Percentiles rank a stretch among this genome's conserved stretches.
phyloP scores from a whole-genome alignment of 108 stramenopile species.

The Cylindrotheca closterium region DNA sequence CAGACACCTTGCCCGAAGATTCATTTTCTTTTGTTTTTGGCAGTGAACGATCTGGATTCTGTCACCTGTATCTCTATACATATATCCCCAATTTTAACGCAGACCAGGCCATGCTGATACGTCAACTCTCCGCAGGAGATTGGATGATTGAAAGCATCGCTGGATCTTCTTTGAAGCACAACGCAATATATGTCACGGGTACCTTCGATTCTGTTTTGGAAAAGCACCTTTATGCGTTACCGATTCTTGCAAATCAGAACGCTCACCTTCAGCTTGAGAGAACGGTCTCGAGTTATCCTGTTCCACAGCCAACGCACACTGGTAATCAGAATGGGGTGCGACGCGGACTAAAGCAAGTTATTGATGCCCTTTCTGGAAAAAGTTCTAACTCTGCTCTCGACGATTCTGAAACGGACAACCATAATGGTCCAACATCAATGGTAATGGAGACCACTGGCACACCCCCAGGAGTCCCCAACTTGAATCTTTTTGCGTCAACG shows the following conservation, averaged over 20 bases:
- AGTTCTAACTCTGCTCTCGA: conserved; percentile 5
- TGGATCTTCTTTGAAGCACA: conserved; percentile 63
- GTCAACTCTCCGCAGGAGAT: conserved; percentile 59
- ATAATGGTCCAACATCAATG: conserved; percentile 8
- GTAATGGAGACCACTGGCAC: not conserved
- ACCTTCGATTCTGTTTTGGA: conserved; percentile 81
- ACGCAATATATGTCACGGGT: conserved; percentile 82
- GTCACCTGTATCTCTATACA: conserved; percentile 86
- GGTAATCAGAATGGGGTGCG: conserved; percentile 59
- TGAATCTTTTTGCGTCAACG: not conserved
- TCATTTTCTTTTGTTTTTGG: conserved; percentile 84
- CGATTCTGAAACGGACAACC: not conserved
- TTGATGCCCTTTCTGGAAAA: conserved; percentile 46
- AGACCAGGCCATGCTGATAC: conserved; percentile 50
- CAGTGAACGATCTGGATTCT: conserved; percentile 81
- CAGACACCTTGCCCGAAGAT: conserved; percentile 52
- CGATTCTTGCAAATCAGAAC: conserved; percentile 17
- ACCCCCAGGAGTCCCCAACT: not conserved
- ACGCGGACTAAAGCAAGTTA: conserved; percentile 53
- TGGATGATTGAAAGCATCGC: conserved; percentile 82
- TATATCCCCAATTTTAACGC: conserved; percentile 60
- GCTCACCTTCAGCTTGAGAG: conserved; percentile 5
- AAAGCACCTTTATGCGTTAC: conserved; percentile 83
- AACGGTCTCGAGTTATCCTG: not conserved
- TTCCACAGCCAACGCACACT: no score